Evolutionary conservation across 2,329 filamentous ascomycete species (phyloP), one percentile per base, ranked within the genome.

Genomic region (Colletotrichum spinosum): DNA sequence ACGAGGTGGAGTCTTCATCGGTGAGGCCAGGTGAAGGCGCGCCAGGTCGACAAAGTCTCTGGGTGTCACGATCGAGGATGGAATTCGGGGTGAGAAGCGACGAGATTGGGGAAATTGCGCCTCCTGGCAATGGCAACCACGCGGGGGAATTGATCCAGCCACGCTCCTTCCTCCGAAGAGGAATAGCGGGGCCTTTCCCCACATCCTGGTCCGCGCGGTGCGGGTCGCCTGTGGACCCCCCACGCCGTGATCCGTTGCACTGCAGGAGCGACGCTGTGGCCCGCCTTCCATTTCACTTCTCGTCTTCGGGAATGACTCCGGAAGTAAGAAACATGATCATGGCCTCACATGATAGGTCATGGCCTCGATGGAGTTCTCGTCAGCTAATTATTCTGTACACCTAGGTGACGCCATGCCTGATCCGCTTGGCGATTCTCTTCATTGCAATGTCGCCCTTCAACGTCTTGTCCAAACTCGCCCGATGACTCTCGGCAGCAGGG

Each of bases 81-180:
- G 15, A 15, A 13, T n/a, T 11, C 7, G 8, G 34, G 35, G 39
- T 50, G 33, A 48, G 42, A 17, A 17, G 13, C 10, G 33, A 7
- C 44, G 37, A 17, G 25, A 51, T 41, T 39, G 59, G 57, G 48
- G 63, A 54, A 52, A 64, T 25, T 4, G 25, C 25, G 25, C 25
- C 25, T 25, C 25, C 25, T 25, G 52, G 39, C 17, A 56, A 41
- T 48, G 59, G 59, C n/a, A 38, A 51, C 11, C 9, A 25, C 11
- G 34, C 50, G 6, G 45, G 17, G 37, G 49, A 54, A 48, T 49
- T 58, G 38, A 41, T 59, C 52, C 60, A 52, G 62, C 52, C 48
- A 34, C 6, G 37, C 13, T n/a, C 44, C 42, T 45, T 45, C 9
- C 42, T 45, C 42, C 39, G 9, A 25, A 25, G 25, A 25, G 4